Base-by-base conservation (phyloP, 352 stramenopile species). In the Phytopythium aichiense region DNA sequence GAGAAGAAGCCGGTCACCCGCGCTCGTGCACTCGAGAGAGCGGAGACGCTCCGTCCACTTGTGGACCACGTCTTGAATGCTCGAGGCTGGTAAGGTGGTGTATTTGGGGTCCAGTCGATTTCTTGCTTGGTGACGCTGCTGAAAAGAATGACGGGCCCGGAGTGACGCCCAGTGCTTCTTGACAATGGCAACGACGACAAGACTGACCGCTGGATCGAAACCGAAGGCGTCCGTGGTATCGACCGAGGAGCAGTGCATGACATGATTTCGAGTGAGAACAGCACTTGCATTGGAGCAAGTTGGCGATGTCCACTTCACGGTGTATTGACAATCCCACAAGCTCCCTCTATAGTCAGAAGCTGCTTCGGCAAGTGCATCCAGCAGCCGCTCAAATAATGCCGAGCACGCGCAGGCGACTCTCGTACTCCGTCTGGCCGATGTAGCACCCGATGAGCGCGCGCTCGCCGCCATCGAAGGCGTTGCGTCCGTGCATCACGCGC, bases 401-500 rank as follows among this genome's bases (percentile, higher is more conserved):
- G 6, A 94, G 72, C 35, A 91, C 73, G 28, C 86, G 86, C n/a
- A 94, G 72, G 13, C 86, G 78, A 57, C 84, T 93, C 52, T 94
- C 86, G 65, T 92, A 96, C 66, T 95, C 86, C 53, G 72, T 92
- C 51, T 77, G 81, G 30, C 87, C 86, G 58, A 96, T 95, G 79
- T 96, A 96, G 68, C 88, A 94, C 20, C 88, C 88, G 57, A 96
- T 87, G 37, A 96, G 74, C 37, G 84, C 84, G 30, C 88, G 81
- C 12, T 91, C 81, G 40, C 82, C 79, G 37, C 87, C 86, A 9
- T 82, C 63, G 61, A 96, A 96, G 16, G 85, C 85, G 43, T 89
- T 67, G 33, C 87, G 87, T 11, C 81, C 87, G 60, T 96, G 88
- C 73, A 93, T 79, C 43, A 96, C 86, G 31, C 88, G 84, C 46